A percentile compares a stretch with the other conserved stretches of the same genome.
phyloP scores from a whole-genome alignment of 1,284 basidiomycete genomes.

The Cystobasidium slooffiae region DNA sequence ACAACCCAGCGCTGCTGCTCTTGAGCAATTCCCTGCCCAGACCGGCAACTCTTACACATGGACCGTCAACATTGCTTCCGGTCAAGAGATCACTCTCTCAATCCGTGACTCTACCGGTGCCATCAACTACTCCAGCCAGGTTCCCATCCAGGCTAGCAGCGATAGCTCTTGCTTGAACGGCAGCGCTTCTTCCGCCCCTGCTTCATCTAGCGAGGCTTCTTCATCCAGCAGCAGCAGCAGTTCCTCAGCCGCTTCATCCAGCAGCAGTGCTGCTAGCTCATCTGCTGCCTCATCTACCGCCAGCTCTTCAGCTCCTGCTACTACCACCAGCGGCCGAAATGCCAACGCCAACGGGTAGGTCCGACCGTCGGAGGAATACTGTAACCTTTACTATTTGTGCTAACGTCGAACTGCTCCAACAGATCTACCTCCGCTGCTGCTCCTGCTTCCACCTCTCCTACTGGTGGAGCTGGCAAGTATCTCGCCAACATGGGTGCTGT shows the following conservation, averaged over 20 bases:
- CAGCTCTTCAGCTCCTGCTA: slow-evolving; percentile 7
- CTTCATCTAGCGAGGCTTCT: neutral
- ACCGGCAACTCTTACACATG: slow-evolving; percentile 51
- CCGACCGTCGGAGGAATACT: neutral
- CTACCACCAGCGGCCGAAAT: slow-evolving; percentile 17
- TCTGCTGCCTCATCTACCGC: neutral
- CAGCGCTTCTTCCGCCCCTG: neutral
- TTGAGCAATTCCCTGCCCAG: slow-evolving; percentile 49
- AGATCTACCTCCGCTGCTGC: neutral
- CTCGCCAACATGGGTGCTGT: slow-evolving; percentile 37
- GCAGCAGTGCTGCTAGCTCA: neutral
- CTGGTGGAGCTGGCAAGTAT: slow-evolving; percentile 34
- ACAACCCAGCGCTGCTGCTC: slow-evolving; percentile 50
- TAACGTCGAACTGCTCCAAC: neutral
- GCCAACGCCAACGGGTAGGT: slow-evolving; percentile 16
- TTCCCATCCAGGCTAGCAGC: slow-evolving; percentile 35
- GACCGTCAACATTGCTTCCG: slow-evolving; percentile 52
- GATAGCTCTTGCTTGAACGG: slow-evolving; percentile 33
- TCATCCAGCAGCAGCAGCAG: neutral
- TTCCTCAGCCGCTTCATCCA: slow-evolving; percentile 5
- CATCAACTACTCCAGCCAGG: slow-evolving; percentile 44
- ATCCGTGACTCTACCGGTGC: slow-evolving; percentile 51
- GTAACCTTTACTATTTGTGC: neutral
- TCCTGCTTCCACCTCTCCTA: slow-evolving; percentile 27
- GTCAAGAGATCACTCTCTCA: slow-evolving; percentile 52